These are phyloP conservation scores for Malassezia obtusa DNA, from an alignment of 1,284 basidiomycete genomes.

Conservation along the genomic window DNA sequence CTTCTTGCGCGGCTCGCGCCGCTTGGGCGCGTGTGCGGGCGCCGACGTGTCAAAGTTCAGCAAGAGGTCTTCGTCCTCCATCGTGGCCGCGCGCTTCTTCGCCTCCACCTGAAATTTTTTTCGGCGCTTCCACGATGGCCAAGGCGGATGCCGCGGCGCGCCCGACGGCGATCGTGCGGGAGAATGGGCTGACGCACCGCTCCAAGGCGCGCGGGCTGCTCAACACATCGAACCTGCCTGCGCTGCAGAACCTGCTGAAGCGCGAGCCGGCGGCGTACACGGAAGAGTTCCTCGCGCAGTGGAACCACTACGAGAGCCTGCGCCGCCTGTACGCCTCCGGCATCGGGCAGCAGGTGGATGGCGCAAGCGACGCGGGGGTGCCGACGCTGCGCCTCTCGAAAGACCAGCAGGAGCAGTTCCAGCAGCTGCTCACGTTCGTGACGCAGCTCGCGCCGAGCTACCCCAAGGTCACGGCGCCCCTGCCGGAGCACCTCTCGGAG, in stretches of 20 bases:
- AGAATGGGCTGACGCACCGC: slow-evolving; percentile 37
- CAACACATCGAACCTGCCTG: slow-evolving; percentile 53
- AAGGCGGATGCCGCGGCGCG: not conserved
- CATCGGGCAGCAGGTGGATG: slow-evolving; percentile 20
- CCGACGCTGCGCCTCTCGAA: slow-evolving; percentile 17
- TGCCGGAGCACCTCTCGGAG: slow-evolving; percentile 33
- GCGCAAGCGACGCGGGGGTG: not conserved
- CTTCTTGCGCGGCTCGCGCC: not conserved
- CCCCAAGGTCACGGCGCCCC: slow-evolving; percentile 32
- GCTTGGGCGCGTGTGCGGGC: not conserved
- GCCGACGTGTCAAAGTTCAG: slow-evolving; percentile 38
- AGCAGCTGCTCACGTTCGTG: slow-evolving; percentile 35
- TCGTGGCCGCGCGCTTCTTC: slow-evolving; percentile 12
- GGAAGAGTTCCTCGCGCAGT: slow-evolving; percentile 96
- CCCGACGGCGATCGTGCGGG: slow-evolving; percentile 27
- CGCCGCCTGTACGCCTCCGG: slow-evolving; percentile 63
- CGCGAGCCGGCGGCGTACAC: slow-evolving; percentile 80
- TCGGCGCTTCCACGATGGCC: not conserved
- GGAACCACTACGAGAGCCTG: slow-evolving; percentile 86
- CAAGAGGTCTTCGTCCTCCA: slow-evolving; percentile 42
- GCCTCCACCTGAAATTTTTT: slow-evolving; percentile 6
- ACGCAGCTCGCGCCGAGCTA: slow-evolving; percentile 57
- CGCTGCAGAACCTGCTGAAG: slow-evolving; percentile 86
- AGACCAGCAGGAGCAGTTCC: slow-evolving; percentile 37
- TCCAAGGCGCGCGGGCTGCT: slow-evolving; percentile 41